Conservation (phyloP, 2,329 filamentous ascomycete species). For the Aspergillus pseudotamarii region DNA sequence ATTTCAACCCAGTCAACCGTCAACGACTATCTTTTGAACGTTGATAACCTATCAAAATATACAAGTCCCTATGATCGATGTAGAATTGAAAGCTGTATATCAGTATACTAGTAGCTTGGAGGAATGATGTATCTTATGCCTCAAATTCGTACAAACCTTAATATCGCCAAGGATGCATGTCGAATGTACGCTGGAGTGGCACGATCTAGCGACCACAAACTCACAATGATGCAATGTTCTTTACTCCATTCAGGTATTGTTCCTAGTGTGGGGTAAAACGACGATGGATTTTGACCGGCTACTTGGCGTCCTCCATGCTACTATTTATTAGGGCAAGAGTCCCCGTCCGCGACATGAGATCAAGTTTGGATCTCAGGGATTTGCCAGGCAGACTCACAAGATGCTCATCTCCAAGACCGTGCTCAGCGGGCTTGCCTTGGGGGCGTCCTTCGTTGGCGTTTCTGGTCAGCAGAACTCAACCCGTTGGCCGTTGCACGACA, state of each 20-base stretch:
- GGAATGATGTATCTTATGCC: background rate
- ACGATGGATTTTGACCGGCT: background rate
- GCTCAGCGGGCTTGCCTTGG: background rate
- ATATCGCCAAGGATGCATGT: background rate
- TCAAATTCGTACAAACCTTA: background rate
- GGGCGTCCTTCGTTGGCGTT: background rate
- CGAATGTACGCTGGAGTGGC: background rate
- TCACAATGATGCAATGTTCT: background rate
- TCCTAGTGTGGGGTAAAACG: background rate
- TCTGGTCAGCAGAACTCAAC: background rate
- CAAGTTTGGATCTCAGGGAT: background rate
- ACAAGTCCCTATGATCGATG: background rate
- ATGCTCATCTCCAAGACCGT: slow-evolving; percentile 4
- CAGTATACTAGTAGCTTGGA: background rate
- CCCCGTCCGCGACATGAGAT: background rate
- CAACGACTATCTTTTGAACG: background rate
- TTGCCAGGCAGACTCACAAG: background rate
- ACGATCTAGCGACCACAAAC: background rate
- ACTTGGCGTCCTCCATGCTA: background rate
- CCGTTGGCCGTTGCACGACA: slow-evolving; percentile 53
- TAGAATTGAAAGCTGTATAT: background rate
- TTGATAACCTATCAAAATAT: background rate
- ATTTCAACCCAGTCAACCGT: background rate
- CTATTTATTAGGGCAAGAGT: background rate
- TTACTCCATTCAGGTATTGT: background rate